These are phyloP conservation scores for Coprinellus aureogranulatus DNA, from an alignment of 768 basidiomycete species.

Conservation along the genomic window DNA sequence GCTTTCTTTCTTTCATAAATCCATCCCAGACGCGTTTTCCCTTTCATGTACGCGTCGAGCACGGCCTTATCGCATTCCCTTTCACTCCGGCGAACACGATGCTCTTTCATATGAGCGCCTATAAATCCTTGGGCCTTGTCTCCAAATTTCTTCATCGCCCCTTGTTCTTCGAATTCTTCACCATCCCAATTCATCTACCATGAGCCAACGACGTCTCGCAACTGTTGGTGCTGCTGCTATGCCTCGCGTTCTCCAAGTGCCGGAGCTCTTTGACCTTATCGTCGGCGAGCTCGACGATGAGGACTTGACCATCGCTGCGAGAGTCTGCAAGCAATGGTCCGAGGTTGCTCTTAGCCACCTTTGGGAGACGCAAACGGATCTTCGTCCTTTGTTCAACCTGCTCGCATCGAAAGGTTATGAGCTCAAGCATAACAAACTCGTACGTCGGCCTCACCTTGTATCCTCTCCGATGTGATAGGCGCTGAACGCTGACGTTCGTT, in stretches of 20 bases:
- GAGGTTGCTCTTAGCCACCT: constrained; percentile 54
- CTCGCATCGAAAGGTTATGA: constrained; percentile 41
- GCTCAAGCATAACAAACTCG: constrained; percentile 16
- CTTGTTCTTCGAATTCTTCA: background rate
- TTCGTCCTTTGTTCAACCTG: constrained; percentile 44
- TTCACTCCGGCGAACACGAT: background rate
- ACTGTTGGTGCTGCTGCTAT: background rate
- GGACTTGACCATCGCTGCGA: constrained; percentile 44
- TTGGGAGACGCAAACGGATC: constrained; percentile 53
- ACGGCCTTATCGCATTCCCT: background rate
- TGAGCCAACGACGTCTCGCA: background rate
- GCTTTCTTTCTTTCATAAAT: no score
- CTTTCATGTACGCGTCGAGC: background rate
- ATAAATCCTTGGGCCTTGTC: background rate
- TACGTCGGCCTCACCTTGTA: constrained; percentile 20
- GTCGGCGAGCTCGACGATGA: constrained; percentile 44
- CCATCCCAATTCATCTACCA: background rate
- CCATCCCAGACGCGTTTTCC: background rate
- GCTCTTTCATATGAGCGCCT: background rate
- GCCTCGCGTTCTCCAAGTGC: constrained; percentile 47
- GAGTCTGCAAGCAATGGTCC: constrained; percentile 60
- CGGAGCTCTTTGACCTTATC: constrained; percentile 59
- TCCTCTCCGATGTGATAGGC: background rate
- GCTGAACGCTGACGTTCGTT: background rate
- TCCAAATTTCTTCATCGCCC: background rate